phyloP scores from a whole-genome alignment of 1,284 basidiomycete genomes.

The Macrocystidia cucumis region DNA sequence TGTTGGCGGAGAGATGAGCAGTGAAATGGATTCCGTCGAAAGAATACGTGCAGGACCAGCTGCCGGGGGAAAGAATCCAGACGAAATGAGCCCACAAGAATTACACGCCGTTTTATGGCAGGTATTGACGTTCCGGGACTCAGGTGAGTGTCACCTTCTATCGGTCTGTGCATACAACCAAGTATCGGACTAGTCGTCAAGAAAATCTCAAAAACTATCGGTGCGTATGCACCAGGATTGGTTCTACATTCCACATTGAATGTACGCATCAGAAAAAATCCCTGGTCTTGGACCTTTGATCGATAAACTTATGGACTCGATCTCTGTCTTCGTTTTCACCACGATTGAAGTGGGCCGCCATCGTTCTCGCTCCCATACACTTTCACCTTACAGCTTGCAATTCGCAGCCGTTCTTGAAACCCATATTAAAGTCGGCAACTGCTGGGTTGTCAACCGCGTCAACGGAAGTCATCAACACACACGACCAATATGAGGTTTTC shows the following conservation, averaged over 20 bases:
- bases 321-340: slow-evolving; percentile 76
- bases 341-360: slow-evolving; percentile 55
- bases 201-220: slow-evolving; percentile 82
- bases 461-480: slow-evolving; percentile 70
- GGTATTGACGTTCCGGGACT: slow-evolving; percentile 82
- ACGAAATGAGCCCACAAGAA: slow-evolving; percentile 86
- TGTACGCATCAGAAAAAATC: slow-evolving; percentile 46
- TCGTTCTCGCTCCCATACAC: background rate
- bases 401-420: slow-evolving; percentile 68
- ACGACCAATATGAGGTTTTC: slow-evolving; percentile 83
- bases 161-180: slow-evolving; percentile 5
- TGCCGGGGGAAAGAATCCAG: slow-evolving; percentile 54
- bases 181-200: slow-evolving; percentile 52
- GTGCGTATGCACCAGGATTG: slow-evolving; percentile 28
- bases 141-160: slow-evolving; percentile 29
- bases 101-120: slow-evolving; percentile 81
- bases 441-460: slow-evolving; percentile 52
- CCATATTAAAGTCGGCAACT: slow-evolving; percentile 62
- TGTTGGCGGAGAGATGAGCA: slow-evolving; percentile 46
- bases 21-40: slow-evolving; percentile 75
- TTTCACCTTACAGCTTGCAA: no score
- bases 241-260: slow-evolving; percentile 3
- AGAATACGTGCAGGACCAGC: slow-evolving; percentile 55
- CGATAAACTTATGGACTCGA: slow-evolving; percentile 77
- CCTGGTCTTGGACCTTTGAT: slow-evolving; percentile 65